Evolutionary conservation across 805 yeast genomes (phyloP).

Genomic region (Metschnikowia picachoensis): DNA sequence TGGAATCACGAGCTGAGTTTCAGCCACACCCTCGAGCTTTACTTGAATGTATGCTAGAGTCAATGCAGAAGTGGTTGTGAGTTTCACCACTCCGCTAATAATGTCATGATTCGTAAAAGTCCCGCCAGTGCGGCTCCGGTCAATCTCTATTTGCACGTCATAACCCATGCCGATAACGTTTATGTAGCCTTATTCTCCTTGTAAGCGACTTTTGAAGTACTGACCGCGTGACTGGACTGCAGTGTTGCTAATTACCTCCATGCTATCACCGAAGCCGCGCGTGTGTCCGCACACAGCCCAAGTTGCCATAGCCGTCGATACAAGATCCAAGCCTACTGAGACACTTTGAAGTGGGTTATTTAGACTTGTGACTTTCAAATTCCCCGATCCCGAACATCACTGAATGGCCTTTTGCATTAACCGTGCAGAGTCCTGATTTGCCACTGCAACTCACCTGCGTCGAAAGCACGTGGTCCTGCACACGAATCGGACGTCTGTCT

Average conservation of each 20-base stretch:
- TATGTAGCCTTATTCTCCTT: no score
- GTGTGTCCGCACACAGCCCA: conserved; percentile 6
- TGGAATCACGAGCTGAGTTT: conserved; percentile 34
- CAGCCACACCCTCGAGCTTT: conserved; percentile 48
- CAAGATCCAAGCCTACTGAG: background rate
- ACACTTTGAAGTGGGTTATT: background rate
- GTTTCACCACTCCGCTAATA: conserved; percentile 37
- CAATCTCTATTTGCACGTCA: conserved; percentile 32
- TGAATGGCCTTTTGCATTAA: no score
- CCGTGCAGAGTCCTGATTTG: background rate
- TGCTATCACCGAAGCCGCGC: conserved; percentile 1
- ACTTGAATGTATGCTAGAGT: conserved; percentile 46
- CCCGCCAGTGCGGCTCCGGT: conserved; percentile 24
- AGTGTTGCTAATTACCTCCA: conserved; percentile 5
- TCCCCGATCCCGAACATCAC: no score
- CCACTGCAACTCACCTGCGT: background rate
- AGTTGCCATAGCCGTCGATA: background rate
- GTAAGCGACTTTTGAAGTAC: no score
- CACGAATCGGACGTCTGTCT: background rate
- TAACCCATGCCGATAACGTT: conserved; percentile 10
- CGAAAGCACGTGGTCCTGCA: conserved; percentile 1
- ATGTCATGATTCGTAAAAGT: conserved; percentile 46
- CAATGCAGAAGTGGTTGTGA: conserved; percentile 39
- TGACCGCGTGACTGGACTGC: background rate
- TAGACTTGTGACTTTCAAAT: background rate